phyloP scores from a whole-genome alignment of 176 grass and related monocot species.

The Paspalum vaginatum region DNA sequence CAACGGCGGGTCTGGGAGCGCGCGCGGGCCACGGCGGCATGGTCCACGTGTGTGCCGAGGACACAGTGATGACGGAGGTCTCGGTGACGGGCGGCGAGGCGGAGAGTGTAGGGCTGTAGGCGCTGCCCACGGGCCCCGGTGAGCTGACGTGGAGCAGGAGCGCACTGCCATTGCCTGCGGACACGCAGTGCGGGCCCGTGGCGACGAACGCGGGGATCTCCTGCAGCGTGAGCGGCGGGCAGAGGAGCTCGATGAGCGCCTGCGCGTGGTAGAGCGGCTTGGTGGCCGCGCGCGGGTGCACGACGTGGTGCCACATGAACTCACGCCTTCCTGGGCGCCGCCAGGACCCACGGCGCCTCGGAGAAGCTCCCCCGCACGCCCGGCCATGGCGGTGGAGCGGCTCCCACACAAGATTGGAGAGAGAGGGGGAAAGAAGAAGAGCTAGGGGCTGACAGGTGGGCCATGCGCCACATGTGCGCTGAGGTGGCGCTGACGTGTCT shows the following conservation, averaged over 20 bases:
- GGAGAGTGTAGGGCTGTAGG: constrained; percentile 74
- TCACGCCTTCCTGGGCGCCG: neutral
- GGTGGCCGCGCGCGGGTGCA: constrained; percentile 52
- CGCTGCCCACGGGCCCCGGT: constrained; percentile 63
- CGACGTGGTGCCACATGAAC: constrained; percentile 89
- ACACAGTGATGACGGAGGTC: constrained; percentile 77
- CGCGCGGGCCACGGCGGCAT: too few relatives aligned
- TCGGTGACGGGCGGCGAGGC: constrained; percentile 77
- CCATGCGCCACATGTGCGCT: too few relatives aligned
- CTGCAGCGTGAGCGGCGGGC: constrained; percentile 86
- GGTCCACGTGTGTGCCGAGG: too few relatives aligned
- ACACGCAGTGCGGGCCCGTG: constrained; percentile 76
- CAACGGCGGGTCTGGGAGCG: too few relatives aligned
- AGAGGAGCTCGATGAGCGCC: constrained; percentile 80
- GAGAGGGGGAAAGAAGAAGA: too few relatives aligned
- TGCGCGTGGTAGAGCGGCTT: constrained; percentile 78
- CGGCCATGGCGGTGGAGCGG: too few relatives aligned
- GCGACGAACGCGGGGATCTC: constrained; percentile 84
- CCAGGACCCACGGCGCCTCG: constrained; percentile 40
- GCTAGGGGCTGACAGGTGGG: too few relatives aligned
- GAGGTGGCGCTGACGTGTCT: too few relatives aligned
- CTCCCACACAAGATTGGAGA: too few relatives aligned
- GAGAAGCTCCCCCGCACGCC: constrained; percentile 55
- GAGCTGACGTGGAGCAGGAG: constrained; percentile 80
- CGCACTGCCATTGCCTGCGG: constrained; percentile 36